phyloP scores from a whole-genome alignment of 257 asterid species.

The Nicotiana undulata region DNA sequence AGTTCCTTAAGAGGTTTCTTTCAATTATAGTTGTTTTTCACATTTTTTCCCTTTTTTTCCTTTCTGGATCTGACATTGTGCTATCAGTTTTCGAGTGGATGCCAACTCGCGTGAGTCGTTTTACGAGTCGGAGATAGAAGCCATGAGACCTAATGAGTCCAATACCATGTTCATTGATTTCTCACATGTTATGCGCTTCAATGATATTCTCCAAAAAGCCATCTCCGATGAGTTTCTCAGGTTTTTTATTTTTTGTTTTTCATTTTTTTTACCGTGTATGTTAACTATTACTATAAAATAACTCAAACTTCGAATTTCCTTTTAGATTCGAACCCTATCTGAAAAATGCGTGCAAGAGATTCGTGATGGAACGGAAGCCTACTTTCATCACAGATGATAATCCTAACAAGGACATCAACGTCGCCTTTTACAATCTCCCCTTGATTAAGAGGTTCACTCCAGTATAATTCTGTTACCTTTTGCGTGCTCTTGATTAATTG shows the following conservation, averaged over 20 bases:
- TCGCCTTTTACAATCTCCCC: constrained; percentile 87
- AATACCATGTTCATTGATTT: constrained; percentile 90
- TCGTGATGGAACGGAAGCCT: constrained; percentile 72
- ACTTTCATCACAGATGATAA: constrained; percentile 66
- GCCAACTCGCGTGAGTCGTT: constrained; percentile 53
- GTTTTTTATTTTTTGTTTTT: background rate
- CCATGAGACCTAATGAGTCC: constrained; percentile 75
- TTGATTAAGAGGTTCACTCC: constrained; percentile 45
- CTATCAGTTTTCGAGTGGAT: constrained; percentile 34
- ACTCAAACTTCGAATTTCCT: background rate
- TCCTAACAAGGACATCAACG: constrained; percentile 74
- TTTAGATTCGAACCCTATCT: constrained; percentile 59
- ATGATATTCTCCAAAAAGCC: constrained; percentile 70
- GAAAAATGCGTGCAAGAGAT: constrained; percentile 87
- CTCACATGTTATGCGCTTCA: constrained; percentile 86
- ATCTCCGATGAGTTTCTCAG: constrained; percentile 84
- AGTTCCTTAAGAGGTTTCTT: constrained; percentile 58
- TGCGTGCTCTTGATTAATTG: background rate
- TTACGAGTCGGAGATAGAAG: constrained; percentile 77
- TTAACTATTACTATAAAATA: background rate
- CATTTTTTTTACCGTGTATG: background rate
- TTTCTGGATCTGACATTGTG: background rate
- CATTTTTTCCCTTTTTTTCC: background rate
- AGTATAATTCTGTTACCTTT: background rate
- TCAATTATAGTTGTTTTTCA: background rate